phyloP scores from a whole-genome alignment of 2,329 filamentous ascomycete species.

The Fusarium camptoceras region DNA sequence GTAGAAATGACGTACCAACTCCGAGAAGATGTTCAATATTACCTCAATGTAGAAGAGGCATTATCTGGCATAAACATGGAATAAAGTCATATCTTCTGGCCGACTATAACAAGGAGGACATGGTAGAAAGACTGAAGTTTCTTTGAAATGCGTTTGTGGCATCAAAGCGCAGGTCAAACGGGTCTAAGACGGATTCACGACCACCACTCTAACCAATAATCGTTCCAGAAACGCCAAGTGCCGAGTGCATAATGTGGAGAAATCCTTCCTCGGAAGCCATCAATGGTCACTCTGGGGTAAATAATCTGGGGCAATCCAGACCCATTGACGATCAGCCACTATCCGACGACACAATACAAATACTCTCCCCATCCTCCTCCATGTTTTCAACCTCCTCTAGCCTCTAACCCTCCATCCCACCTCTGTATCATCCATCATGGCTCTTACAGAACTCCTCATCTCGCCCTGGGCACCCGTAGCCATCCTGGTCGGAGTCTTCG shows the following conservation, averaged over 20 bases:
- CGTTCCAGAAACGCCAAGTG: neutral
- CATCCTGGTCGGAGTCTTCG: conserved; percentile 19
- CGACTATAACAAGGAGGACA: too few species aligned
- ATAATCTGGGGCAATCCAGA: conserved; percentile 15
- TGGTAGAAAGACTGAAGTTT: neutral
- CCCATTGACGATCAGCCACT: neutral
- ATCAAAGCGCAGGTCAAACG: rapidly evolving
- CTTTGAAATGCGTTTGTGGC: too few species aligned
- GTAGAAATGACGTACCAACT: neutral
- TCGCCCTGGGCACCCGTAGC: conserved; percentile 38
- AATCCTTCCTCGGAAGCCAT: conserved; percentile 20
- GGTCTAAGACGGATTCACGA: neutral
- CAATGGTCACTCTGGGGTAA: conserved; percentile 15
- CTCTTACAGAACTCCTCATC: conserved; percentile 30
- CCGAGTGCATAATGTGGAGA: neutral
- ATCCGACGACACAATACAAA: neutral
- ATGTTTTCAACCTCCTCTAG: too few species aligned
- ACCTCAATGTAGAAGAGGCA: neutral
- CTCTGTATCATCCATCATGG: conserved; percentile 4
- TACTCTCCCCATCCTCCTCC: neutral
- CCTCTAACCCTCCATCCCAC: neutral
- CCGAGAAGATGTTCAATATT: neutral
- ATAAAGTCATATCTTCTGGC: too few species aligned
- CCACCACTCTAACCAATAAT: neutral
- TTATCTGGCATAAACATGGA: too few species aligned